Base-by-base conservation (phyloP, 768 basidiomycete species). In the Hericium erinaceus region DNA sequence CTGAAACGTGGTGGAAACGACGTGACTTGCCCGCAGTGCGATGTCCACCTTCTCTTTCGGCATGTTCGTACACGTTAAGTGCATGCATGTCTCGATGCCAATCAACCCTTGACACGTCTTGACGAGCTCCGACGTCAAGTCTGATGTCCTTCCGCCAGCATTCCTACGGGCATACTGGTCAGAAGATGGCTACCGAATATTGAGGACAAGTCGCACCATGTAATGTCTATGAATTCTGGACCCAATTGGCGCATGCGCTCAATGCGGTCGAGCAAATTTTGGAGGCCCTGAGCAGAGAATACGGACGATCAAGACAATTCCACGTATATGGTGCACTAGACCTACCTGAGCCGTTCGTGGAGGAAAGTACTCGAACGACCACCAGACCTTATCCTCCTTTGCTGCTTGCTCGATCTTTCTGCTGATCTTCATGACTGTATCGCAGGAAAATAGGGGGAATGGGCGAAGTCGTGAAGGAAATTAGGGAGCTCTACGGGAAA, bases 331-430 rank as follows among this genome's bases (percentile, higher is more conserved):
- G 51, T 13, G 55, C 41, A 33, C 5, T 57, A 56, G 40, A 66
- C 71, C 58, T 60, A 92, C 92, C 83, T 95, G 94, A 52, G 92
- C 92, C 38, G 94, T 97, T 61, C 94, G 78, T 20, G 92, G 95
- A 57, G 97, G 95, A 67, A 99, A 98, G 74, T 94, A 98, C 69
- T 99, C 95, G 70, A 99, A 98, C 39, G 92, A 94, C 95, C 95
- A 99, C 89, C 94, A 97, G 59, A 91, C 75, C 66, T 92, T 84
- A 61, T 87, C 85, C 65, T 95, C 89, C 69, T 87, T 85, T 60
- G 82, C 75, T 51, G 90, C 90, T 70, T 91, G 84, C 61, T 85
- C 79, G 48, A 98, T 91, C 77, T 95, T 98, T 73, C 94, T 83
- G 64, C 86, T 92, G 71, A 98, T 92, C 82, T 89, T 95, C 92